These are phyloP conservation scores for Carex pumila DNA, from an alignment of 176 grass and related monocot species.

Conservation along the genomic window DNA sequence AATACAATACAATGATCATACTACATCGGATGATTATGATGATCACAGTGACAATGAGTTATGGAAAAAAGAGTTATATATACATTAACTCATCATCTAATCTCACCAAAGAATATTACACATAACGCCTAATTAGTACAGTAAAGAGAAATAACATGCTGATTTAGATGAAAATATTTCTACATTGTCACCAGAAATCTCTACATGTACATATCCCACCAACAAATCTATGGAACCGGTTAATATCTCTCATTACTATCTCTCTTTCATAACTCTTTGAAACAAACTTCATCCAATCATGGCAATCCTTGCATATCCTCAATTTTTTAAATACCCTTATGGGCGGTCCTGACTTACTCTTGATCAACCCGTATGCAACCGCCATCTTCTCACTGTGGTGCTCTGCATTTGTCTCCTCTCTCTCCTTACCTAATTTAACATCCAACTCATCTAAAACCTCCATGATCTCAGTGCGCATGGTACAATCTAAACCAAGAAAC, in stretches of 20 bases:
- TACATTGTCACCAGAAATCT: background rate
- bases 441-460: background rate
- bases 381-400: background rate
- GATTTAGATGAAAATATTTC: background rate
- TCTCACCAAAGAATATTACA: background rate
- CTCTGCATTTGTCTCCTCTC: background rate
- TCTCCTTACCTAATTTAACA: background rate
- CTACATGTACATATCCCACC: background rate
- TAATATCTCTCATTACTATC: constrained; percentile 1
- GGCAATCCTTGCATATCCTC: constrained; percentile 6
- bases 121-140: background rate
- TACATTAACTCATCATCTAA: no score
- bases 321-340: constrained; percentile 4
- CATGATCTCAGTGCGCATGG: background rate
- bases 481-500: background rate
- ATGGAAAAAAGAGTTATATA: background rate
- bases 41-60: background rate
- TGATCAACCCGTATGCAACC: background rate
- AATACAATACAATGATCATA: background rate
- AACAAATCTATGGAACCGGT: constrained; percentile 8
- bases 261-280: background rate
- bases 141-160: background rate
- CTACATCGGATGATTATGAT: background rate
- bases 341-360: background rate
- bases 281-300: constrained; percentile 12